Evolutionary conservation across 331 rosid genomes (phyloP).

Genomic region (Arachis monticola): DNA sequence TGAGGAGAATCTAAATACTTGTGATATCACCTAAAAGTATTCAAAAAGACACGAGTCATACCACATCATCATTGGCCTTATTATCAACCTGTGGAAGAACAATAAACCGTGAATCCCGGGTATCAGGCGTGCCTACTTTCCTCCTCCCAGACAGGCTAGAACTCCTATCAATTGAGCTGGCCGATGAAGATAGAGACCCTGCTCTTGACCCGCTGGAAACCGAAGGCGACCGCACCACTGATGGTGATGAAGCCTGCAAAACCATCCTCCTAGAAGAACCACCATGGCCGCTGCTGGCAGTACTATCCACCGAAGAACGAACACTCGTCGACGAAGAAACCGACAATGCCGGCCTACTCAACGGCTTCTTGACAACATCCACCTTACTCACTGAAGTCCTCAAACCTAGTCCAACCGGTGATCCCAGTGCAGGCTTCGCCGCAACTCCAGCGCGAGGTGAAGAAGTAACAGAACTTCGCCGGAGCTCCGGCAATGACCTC

Average conservation of each 20-base stretch:
- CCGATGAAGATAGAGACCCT: constrained; percentile 54
- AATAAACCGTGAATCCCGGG: constrained; percentile 71
- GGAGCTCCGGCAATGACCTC: constrained; percentile 77
- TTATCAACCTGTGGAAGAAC: constrained; percentile 92
- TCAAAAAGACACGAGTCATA: constrained; percentile 43
- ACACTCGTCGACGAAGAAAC: constrained; percentile 49
- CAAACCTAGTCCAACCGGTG: constrained; percentile 47
- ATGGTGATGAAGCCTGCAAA: constrained; percentile 67
- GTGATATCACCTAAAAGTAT: not conserved
- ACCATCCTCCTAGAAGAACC: constrained; percentile 64
- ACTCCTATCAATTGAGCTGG: constrained; percentile 64
- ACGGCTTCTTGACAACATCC: constrained; percentile 52
- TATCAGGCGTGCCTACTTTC: constrained; percentile 65
- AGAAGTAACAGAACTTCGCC: constrained; percentile 69
- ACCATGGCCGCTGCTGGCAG: constrained; percentile 54
- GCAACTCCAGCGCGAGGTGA: constrained; percentile 39
- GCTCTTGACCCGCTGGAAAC: constrained; percentile 63
- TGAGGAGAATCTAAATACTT: not conserved
- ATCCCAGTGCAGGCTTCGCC: constrained; percentile 50
- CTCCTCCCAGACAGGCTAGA: constrained; percentile 70
- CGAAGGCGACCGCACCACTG: constrained; percentile 54
- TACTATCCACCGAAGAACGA: constrained; percentile 62
- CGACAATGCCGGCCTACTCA: constrained; percentile 57
- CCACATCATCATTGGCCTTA: constrained; percentile 93
- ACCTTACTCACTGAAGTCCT: constrained; percentile 51